These are phyloP conservation scores for Pythium vanterpoolii DNA, from an alignment of 352 stramenopile species.

Conservation along the genomic window DNA sequence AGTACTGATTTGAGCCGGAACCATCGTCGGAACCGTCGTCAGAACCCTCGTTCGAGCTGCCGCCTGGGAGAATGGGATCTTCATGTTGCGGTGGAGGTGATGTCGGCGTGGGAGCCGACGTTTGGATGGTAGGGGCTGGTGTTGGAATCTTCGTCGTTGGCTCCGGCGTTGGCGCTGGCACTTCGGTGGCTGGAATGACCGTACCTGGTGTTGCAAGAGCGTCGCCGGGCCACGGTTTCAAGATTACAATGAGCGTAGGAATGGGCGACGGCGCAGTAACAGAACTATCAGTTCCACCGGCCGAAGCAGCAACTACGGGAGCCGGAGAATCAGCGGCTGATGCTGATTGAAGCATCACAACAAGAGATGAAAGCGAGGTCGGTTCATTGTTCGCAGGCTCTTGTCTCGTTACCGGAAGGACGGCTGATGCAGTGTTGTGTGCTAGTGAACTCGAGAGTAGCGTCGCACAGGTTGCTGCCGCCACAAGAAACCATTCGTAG, in stretches of 20 bases:
- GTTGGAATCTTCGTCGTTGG: background rate
- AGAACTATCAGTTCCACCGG: too few species aligned
- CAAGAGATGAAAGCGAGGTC: slow-evolving; percentile 3
- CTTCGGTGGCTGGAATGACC: background rate
- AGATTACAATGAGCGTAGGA: slow-evolving; percentile 11
- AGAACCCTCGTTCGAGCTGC: background rate
- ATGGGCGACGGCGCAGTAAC: slow-evolving; percentile 1
- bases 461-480: background rate
- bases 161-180: background rate
- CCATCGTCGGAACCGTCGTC: background rate
- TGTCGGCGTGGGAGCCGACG: background rate
- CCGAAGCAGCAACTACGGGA: background rate
- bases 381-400: background rate
- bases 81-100: background rate
- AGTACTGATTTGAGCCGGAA: slow-evolving; percentile 1
- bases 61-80: background rate
- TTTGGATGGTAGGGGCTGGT: background rate
- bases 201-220: background rate
- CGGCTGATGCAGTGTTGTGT: background rate
- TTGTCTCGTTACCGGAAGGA: background rate
- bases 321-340: background rate
- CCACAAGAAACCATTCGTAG: slow-evolving; percentile 9
- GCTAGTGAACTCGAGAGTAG: background rate
- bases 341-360: slow-evolving; percentile 10
- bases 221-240: background rate